These are phyloP conservation scores for Fomitiporia mediterranea DNA, from an alignment of 1,284 basidiomycete genomes.

Conservation along the genomic window DNA sequence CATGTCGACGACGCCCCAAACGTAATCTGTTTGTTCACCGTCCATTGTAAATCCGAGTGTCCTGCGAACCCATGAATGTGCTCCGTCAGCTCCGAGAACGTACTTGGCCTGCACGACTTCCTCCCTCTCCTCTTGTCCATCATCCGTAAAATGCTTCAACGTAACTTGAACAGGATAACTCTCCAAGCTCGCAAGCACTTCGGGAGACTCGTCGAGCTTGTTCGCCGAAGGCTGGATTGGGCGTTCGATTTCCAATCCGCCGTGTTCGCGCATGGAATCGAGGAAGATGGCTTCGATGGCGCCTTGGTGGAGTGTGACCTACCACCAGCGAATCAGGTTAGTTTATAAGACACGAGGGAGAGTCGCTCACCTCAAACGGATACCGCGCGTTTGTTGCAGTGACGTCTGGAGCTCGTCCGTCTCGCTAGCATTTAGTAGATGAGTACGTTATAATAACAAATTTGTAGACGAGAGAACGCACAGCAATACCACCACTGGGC, in stretches of 20 bases:
- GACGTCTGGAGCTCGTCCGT: slow-evolving; percentile 54
- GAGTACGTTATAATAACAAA: not conserved
- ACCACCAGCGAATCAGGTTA: not conserved
- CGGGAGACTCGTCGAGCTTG: slow-evolving; percentile 38
- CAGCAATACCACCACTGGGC: slow-evolving; percentile 55
- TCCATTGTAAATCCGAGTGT: slow-evolving; percentile 66
- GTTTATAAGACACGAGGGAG: not conserved
- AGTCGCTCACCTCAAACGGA: slow-evolving; percentile 14
- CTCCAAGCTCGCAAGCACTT: slow-evolving; percentile 37
- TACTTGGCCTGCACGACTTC: slow-evolving; percentile 51
- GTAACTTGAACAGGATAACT: slow-evolving; percentile 49
- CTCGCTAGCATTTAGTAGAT: slow-evolving; percentile 42
- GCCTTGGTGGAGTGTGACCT: slow-evolving; percentile 74
- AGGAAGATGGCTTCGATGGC: slow-evolving; percentile 67
- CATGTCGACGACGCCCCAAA: slow-evolving; percentile 79
- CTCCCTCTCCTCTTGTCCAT: slow-evolving; percentile 28
- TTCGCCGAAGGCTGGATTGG: slow-evolving; percentile 48
- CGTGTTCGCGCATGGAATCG: slow-evolving; percentile 51
- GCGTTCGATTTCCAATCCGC: slow-evolving; percentile 55
- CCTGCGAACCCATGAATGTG: slow-evolving; percentile 80
- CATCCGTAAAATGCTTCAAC: slow-evolving; percentile 30
- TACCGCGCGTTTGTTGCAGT: slow-evolving; percentile 38
- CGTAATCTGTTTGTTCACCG: slow-evolving; percentile 67
- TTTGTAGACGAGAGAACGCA: slow-evolving; percentile 25
- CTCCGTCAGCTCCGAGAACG: slow-evolving; percentile 57